These are phyloP conservation scores for Rhododendron henanense DNA, from an alignment of 148 eudicot genomes.

Conservation along the genomic window DNA sequence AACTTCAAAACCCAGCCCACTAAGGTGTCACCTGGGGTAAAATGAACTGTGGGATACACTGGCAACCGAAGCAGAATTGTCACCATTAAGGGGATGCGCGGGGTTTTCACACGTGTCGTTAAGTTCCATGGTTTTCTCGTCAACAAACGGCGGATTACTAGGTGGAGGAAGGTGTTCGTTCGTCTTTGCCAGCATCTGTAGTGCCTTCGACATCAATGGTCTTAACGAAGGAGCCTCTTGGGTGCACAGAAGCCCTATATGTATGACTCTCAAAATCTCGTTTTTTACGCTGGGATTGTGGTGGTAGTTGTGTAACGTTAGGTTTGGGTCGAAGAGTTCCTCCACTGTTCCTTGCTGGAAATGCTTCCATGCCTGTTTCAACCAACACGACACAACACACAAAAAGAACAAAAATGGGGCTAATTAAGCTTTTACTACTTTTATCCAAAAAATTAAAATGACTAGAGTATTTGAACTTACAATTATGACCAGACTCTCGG, in stretches of 20 bases:
- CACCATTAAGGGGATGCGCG: conserved; percentile 13
- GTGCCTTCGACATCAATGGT: conserved; percentile 51
- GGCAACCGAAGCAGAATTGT: conserved; percentile 29
- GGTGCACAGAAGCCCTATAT: conserved; percentile 56
- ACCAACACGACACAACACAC: not conserved
- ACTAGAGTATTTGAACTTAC: conserved; percentile 22
- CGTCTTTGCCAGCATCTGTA: conserved; percentile 48
- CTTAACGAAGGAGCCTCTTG: conserved; percentile 49
- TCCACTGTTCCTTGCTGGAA: conserved; percentile 42
- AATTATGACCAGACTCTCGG: conserved; percentile 35
- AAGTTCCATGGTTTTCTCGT: conserved; percentile 51
- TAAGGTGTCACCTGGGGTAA: conserved; percentile 25
- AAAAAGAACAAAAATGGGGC: not conserved
- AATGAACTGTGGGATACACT: conserved; percentile 27
- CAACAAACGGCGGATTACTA: conserved; percentile 46
- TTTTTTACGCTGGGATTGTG: conserved; percentile 17
- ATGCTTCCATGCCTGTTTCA: conserved; percentile 53
- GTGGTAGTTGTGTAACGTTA: conserved; percentile 25
- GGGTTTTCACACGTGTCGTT: conserved; percentile 24
- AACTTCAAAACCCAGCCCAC: not conserved
- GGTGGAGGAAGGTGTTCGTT: conserved; percentile 49
- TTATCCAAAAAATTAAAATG: not conserved
- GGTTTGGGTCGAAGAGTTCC: conserved; percentile 42
- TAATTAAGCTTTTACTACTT: not conserved
- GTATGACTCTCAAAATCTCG: conserved; percentile 40